Evolutionary conservation across 495 filamentous ascomycete genomes (phyloP).

Genomic region (Collariella sp.): DNA sequence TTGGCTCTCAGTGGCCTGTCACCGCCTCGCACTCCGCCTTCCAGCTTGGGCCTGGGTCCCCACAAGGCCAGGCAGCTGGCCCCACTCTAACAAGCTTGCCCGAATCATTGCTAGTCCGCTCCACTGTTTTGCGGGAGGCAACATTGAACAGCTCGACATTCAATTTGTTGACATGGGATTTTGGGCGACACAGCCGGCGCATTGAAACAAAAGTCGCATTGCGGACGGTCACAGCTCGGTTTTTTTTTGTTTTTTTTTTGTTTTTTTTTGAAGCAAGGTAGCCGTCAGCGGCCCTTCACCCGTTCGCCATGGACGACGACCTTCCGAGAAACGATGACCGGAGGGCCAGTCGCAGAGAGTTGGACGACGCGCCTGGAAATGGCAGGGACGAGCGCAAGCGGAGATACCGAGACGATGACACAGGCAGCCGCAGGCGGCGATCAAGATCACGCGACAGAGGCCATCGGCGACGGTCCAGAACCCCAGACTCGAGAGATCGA

Average conservation of each 20-base stretch:
- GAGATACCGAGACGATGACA: constrained; percentile 12
- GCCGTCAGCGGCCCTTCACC: no score
- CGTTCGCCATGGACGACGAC: constrained; percentile 17
- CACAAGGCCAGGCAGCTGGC: constrained; percentile 3
- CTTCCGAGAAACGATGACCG: constrained; percentile 2
- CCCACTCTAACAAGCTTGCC: not conserved
- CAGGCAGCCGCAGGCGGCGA: constrained; percentile 14
- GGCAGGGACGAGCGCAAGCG: constrained; percentile 7
- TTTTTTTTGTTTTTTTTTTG: no score
- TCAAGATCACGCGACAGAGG: constrained; percentile 24
- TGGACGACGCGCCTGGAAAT: constrained; percentile 7
- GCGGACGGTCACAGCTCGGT: no score
- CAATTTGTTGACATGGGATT: no score
- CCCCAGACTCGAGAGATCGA: constrained; percentile 26
- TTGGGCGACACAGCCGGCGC: no score
- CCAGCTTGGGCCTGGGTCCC: not conserved
- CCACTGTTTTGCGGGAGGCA: not conserved
- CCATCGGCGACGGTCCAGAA: constrained; percentile 30
- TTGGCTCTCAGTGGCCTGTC: not conserved
- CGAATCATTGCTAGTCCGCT: not conserved
- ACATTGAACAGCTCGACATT: not conserved
- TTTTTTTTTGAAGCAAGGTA: no score
- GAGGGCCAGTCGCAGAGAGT: constrained; percentile 14
- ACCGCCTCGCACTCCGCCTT: not conserved
- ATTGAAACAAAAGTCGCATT: no score